Percentiles rank a stretch among this genome's conserved stretches.
These are phyloP conservation scores for Boletus speciosus DNA, from an alignment of 768 basidiomycete species.

Conservation along the genomic window DNA sequence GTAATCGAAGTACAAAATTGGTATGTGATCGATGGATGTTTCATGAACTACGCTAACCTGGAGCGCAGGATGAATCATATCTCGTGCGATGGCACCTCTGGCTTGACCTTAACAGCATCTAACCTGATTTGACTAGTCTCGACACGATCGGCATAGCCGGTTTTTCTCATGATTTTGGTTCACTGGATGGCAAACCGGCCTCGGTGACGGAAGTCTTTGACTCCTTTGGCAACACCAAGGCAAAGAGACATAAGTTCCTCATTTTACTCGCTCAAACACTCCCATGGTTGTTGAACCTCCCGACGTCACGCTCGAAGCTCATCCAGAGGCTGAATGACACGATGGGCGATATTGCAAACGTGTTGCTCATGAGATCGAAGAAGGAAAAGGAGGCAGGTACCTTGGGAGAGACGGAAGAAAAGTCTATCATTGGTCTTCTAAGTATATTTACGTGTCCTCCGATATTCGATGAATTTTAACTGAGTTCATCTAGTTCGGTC, in stretches of 20 bases:
- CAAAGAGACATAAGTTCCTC: conserved; percentile 6
- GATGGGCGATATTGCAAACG: conserved; percentile 33
- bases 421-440: conserved; percentile 38
- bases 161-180: conserved; percentile 44
- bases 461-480: background rate
- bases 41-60: background rate
- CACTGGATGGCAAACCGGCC: conserved; percentile 35
- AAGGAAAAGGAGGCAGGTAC: conserved; percentile 32
- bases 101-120: background rate
- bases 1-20: conserved; percentile 49
- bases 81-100: conserved; percentile 29
- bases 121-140: conserved; percentile 24
- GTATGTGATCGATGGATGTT: conserved; percentile 19
- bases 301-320: conserved; percentile 25
- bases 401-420: conserved; percentile 30
- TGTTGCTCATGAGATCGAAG: conserved; percentile 31
- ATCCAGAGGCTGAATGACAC: conserved; percentile 25
- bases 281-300: conserved; percentile 32
- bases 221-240: conserved; percentile 13
- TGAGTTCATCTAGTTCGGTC: conserved; percentile 33
- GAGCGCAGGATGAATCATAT: conserved; percentile 42
- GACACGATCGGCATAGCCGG: conserved; percentile 45
- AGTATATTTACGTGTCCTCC: conserved; percentile 17
- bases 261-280: conserved; percentile 27
- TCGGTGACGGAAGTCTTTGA: conserved; percentile 28